Evolutionary conservation across 2,329 filamentous ascomycete species (phyloP), one percentile per base, ranked within the genome.

Genomic region (Ophiostoma sp.): DNA sequence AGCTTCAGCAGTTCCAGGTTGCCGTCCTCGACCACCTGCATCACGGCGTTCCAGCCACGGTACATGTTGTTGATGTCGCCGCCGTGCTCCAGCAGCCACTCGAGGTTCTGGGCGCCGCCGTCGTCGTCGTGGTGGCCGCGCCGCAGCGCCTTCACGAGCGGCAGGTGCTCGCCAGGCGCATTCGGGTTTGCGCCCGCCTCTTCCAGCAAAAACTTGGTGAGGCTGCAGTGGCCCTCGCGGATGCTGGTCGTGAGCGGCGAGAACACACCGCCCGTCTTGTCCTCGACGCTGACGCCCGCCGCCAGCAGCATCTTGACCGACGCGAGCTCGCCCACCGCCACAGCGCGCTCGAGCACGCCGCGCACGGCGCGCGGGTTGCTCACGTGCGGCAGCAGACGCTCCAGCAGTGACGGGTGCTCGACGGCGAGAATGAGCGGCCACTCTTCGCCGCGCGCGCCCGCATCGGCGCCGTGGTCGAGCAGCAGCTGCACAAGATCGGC

Each of bases 401-500:
- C 79, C 1, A 91, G 81, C 60, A 91, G 83, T 0, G 76, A 75
- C 0, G 89, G 87, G 47, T 85, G 83, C 70, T 81, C 81, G 65
- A 90, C 87, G 0, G 88, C 87, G 84, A 91, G 87, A 75, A 84
- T 87, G 11, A 90, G 81, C 0, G 89, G 89, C 88, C 88, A 91
- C 68, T 74, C 75, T 63, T 72, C 72, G 64, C 75, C 75, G 38
- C 71, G 70, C 18, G 74, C 74, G 27, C 77, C 74, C 2, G 75
- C 71, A 12, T 74, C 73, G 11, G 78, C 78, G 1, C 78, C 77
- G 66, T 75, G 73, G 14, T 73, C 72, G 4, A 80, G 76, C 27
- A 80, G 75, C 60, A 75, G 67, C 11, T 72, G 73, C 0, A 77
- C 75, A 72, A 89, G 79, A 5, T 89, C 86, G 38, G 80, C 74